Percentiles rank a stretch among this genome's conserved stretches.
Conservation (phyloP, 2,329 filamentous ascomycete species). For the Fusarium lateritium region DNA sequence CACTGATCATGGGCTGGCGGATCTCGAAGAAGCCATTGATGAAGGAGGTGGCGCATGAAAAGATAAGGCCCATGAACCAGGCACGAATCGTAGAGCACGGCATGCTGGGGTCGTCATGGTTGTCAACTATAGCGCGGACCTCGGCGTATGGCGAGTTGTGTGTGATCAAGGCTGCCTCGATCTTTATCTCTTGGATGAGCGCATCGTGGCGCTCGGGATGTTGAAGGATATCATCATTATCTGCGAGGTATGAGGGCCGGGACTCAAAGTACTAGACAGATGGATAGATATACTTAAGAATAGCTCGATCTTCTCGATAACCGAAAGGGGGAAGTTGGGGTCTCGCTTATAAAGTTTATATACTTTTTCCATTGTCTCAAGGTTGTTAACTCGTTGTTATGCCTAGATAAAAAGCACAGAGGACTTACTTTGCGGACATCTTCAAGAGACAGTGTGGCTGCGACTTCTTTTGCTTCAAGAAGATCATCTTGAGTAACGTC, state of each 20-base stretch:
- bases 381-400: background rate
- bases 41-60: conserved; percentile 63
- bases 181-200: conserved; percentile 66
- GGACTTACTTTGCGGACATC: conserved; percentile 51
- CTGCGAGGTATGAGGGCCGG: conserved; percentile 26
- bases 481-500: conserved; percentile 61
- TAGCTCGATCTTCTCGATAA: conserved; percentile 55
- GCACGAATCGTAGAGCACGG: conserved; percentile 70
- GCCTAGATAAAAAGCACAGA: accelerated
- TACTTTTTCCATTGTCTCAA: conserved; percentile 54
- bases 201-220: conserved; percentile 56
- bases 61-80: conserved; percentile 67
- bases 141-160: conserved; percentile 70
- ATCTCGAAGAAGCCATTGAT: conserved; percentile 72
- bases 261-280: background rate
- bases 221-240: conserved; percentile 51
- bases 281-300: conserved; percentile 52
- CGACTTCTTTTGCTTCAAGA: conserved; percentile 60
- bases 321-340: conserved; percentile 56
- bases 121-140: conserved; percentile 68
- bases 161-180: conserved; percentile 65
- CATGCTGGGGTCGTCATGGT: conserved; percentile 64
- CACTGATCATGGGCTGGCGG: conserved; percentile 67
- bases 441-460: conserved; percentile 54
- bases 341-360: conserved; percentile 55